Percentiles rank a stretch among this genome's conserved stretches.
phyloP scores from a whole-genome alignment of 805 yeast genomes.

The Wickerhamomyces ciferrii region DNA sequence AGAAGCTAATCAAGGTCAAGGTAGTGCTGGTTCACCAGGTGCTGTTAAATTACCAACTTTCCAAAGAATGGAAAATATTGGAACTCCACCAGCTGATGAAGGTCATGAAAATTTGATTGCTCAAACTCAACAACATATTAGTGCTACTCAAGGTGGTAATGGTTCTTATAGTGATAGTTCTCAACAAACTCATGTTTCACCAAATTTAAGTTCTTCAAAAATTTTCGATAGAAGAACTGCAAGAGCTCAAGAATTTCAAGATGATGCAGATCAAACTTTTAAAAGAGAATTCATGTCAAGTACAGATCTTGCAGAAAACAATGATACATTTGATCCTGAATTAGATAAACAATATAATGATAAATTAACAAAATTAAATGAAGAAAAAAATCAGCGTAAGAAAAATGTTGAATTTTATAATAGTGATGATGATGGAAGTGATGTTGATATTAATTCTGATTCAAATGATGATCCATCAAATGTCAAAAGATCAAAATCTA shows the following conservation, averaged over 20 bases:
- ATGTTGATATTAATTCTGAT: constrained; percentile 17
- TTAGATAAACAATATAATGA: constrained; percentile 9
- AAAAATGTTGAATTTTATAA: constrained; percentile 12
- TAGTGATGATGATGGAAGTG: constrained; percentile 17
- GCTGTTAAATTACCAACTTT: constrained; percentile 16
- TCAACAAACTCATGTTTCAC: constrained; percentile 1
- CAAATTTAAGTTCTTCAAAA: constrained; percentile 11
- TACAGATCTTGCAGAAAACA: constrained; percentile 1
- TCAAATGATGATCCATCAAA: not conserved
- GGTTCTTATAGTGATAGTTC: not conserved
- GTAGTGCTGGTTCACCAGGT: constrained; percentile 5
- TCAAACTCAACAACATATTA: not conserved
- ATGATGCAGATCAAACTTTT: constrained; percentile 2
- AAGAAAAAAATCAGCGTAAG: not conserved
- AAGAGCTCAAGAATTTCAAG: constrained; percentile 7
- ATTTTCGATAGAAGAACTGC: constrained; percentile 17
- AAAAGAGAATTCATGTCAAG: constrained; percentile 4
- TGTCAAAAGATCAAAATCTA: not conserved
- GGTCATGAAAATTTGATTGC: not conserved
- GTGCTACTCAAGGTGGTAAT: not conserved
- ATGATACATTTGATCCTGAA: constrained; percentile 4
- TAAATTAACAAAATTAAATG: constrained; percentile 13
- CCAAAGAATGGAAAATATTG: constrained; percentile 11
- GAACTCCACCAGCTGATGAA: not conserved
- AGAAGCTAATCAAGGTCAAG: not conserved